Base-by-base conservation (phyloP, 2,329 filamentous ascomycete species). In the Graphium sp. region DNA sequence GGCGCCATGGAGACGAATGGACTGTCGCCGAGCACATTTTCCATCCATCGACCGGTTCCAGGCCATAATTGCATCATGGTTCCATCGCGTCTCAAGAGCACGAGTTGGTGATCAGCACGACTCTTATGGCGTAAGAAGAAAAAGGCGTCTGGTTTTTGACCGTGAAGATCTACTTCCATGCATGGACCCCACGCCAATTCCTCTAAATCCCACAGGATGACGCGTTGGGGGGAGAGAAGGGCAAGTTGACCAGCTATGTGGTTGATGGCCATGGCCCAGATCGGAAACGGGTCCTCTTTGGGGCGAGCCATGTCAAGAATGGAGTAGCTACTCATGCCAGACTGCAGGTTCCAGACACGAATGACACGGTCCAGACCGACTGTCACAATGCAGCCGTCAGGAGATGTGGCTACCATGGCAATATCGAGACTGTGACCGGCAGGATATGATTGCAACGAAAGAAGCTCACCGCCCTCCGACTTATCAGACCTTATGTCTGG, bases 311-410 rank as follows among this genome's bases (percentile, higher is more conserved):
- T 47, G 16, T 52, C 50, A 12, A 49, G 40, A 9, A 60, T 39
- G 7, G 57, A 43, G 28, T 61, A 63, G 36, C 49, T 55, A 9
- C 41, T 41, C 4, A 49, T 49, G 3, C 52, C 52, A 5, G 51
- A 50, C n/a, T 58, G 61, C 12, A 72, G 46, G 41, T 74, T 58
- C 74, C 75, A 81, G 2, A 81, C 55, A 11, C 69, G 62, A 10
- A 83, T 71, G 8, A 61, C 56, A 26, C 77, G 63, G 41, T 87
- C 81, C 2, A 87, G 55, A 1, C 74, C 75, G 21, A 79, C 62
- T 2, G 77, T 79, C 5, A 75, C 66, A 14, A 85, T 50, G 29
- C 75, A 60, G 0, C 77, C 77, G 29, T 67, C 65, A 2, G 62
- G 53, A 6, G 69, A 77, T 11, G 73, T 60, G 5, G 61, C 51